Evolutionary conservation across 371 early-diverging fungal genomes (phyloP), one percentile per base, ranked within the genome.

Genomic region (Mortierella sp.): DNA sequence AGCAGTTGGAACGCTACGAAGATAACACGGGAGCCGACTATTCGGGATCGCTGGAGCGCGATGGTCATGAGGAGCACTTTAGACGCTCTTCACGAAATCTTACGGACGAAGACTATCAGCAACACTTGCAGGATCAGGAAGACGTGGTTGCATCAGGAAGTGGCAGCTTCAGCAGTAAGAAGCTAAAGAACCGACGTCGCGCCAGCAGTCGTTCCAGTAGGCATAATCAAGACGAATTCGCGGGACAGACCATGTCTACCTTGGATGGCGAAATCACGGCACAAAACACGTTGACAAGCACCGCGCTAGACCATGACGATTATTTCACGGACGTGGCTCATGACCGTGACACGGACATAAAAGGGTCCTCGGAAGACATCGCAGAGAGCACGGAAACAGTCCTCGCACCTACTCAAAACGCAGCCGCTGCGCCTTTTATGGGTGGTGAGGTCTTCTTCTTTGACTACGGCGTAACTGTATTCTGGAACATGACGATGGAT

Each of bases 381-480:
- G 30, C 37, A n/a, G 46, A 48, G 17, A 62, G 46, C 17, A 30
- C 39, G n/a, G 73, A 58, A 2, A 27, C 58, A 19, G 14, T 55
- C 21, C 30, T 63, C 23, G 37, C 59, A 31, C 44, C 63, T 2
- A 52, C 48, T 2, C 61, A 60, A 5, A 46, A 47, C 0, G 24
- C 56, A 12, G 53, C 4, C 6, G 50, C 53, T 4, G 66, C 78
- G 24, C 82, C 81, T 8, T 87, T 87, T 52, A 82, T 78, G 54
- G 88, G 88, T 26, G 92, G 92, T 46, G 94, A 94, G 68, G 79
- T 93, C 12, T 93, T 93, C 61, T 81, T 92, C 50, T 97, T 97
- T 70, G 97, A 96, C 66, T 97, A 96, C 71, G 97, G 98, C 27
- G 97, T 96, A 7, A 92, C 94, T 2, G 97, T 97, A 1, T 90